These are phyloP conservation scores for Ampelomyces quisqualis DNA, from an alignment of 2,329 filamentous ascomycete species.

Conservation along the genomic window DNA sequence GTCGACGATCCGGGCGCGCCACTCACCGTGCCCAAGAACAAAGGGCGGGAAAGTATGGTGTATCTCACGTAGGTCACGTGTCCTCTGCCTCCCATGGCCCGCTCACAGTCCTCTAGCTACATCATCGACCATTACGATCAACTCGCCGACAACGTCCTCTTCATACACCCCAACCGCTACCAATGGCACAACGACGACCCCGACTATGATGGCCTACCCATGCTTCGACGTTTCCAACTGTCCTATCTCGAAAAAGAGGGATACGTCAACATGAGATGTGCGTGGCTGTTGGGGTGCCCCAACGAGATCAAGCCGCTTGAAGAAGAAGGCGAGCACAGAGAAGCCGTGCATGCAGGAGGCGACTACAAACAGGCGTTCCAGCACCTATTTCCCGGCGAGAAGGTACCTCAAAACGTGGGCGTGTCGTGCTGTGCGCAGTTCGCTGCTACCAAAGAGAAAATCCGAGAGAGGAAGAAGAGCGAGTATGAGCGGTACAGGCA, in stretches of 20 bases:
- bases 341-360: constrained; percentile 51
- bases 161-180: constrained; percentile 47
- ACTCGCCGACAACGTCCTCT: constrained; percentile 46
- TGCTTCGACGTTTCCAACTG: constrained; percentile 52
- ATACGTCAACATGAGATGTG: constrained; percentile 58
- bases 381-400: constrained; percentile 48
- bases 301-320: constrained; percentile 51
- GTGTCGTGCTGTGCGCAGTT: constrained; percentile 59
- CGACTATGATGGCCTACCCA: constrained; percentile 53
- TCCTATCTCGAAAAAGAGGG: constrained; percentile 52
- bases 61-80: constrained; percentile 51
- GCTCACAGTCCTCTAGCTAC: too few relatives aligned
- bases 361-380: constrained; percentile 53
- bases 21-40: constrained; percentile 50
- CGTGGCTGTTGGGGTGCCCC: constrained; percentile 56
- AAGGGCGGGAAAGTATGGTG: constrained; percentile 53
- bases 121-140: constrained; percentile 46
- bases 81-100: too few relatives aligned
- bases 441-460: constrained; percentile 52
- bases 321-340: constrained; percentile 45
- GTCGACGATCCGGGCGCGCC: constrained; percentile 44
- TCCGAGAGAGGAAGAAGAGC: constrained; percentile 47
- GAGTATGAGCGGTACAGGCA: constrained; percentile 53
- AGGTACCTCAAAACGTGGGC: constrained; percentile 50
- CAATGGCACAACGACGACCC: constrained; percentile 56